Evolutionary conservation across 106 monocot genomes (phyloP).

Genomic region (Iris macrosiphon): DNA sequence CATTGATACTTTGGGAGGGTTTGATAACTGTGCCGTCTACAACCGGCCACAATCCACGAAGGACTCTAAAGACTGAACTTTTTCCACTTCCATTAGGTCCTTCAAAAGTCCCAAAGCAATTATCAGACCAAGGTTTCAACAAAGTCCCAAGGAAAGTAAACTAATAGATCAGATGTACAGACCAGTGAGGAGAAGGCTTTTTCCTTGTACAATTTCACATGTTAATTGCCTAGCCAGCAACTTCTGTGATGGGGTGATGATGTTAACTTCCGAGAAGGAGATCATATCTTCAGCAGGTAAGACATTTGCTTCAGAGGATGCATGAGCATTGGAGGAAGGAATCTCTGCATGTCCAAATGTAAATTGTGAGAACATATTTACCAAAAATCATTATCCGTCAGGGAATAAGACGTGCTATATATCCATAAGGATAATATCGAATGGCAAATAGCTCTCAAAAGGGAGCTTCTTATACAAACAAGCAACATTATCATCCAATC

Average conservation of each 20-base stretch:
- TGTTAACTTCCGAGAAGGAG: slow-evolving; percentile 76
- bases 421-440: background rate
- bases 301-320: slow-evolving; percentile 18
- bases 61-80: slow-evolving; percentile 93
- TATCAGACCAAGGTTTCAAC: background rate
- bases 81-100: slow-evolving; percentile 99
- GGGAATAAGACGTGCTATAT: background rate
- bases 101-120: slow-evolving; percentile 24
- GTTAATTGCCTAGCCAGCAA: slow-evolving; percentile 72
- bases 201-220: slow-evolving; percentile 66
- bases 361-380: background rate
- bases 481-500: background rate
- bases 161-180: background rate
- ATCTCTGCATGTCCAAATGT: slow-evolving; percentile 35
- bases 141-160: background rate
- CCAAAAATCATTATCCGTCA: background rate
- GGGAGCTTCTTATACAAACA: background rate
- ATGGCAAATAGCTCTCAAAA: too few relatives aligned
- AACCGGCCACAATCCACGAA: slow-evolving; percentile 85
- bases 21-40: slow-evolving; percentile 60
- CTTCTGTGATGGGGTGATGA: slow-evolving; percentile 83
- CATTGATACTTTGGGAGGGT: slow-evolving; percentile 34
- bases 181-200: slow-evolving; percentile 96
- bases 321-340: slow-evolving; percentile 16
- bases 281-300: slow-evolving; percentile 40